phyloP scores from a whole-genome alignment of 176 grass and related monocot species.

The Avena insularis region DNA sequence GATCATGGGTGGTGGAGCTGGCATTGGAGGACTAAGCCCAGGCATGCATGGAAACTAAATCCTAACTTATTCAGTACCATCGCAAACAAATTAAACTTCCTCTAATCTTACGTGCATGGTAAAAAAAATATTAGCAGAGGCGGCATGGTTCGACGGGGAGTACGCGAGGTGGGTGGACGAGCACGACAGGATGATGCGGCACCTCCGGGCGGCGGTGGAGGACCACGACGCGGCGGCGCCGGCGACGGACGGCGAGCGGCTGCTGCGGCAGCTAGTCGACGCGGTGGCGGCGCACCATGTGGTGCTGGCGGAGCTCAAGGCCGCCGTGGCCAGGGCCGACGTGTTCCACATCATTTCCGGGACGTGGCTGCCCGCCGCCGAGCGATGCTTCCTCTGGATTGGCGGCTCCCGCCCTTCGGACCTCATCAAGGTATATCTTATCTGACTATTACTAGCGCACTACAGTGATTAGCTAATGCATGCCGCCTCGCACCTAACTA shows the following conservation, averaged over 20 bases:
- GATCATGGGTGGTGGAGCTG: slow-evolving; percentile 44
- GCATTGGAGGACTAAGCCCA: slow-evolving; percentile 55
- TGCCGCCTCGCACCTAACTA: not conserved
- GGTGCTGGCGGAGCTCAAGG: slow-evolving; percentile 54
- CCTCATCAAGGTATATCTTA: slow-evolving; percentile 62
- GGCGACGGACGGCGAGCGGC: slow-evolving; percentile 32
- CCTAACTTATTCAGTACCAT: not conserved
- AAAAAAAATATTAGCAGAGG: slow-evolving; percentile 42
- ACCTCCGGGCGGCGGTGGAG: slow-evolving; percentile 52
- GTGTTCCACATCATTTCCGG: slow-evolving; percentile 61
- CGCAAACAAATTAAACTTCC: not conserved
- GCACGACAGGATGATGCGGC: slow-evolving; percentile 51
- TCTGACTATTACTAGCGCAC: not conserved
- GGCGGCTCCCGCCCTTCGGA: slow-evolving; percentile 73
- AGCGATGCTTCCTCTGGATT: slow-evolving; percentile 82
- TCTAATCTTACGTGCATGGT: not conserved
- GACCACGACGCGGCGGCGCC: not conserved
- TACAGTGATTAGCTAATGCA: too few species aligned
- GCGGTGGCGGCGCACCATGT: slow-evolving; percentile 44
- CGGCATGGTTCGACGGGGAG: slow-evolving; percentile 57
- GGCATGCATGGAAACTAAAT: slow-evolving; percentile 39
- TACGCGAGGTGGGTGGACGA: slow-evolving; percentile 58
- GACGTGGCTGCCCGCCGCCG: slow-evolving; percentile 54
- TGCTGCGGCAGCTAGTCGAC: slow-evolving; percentile 55
- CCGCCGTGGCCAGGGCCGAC: slow-evolving; percentile 48